These are phyloP conservation scores for Penicillium sp. DNA, from an alignment of 2,329 filamentous ascomycete genomes.

Conservation along the genomic window DNA sequence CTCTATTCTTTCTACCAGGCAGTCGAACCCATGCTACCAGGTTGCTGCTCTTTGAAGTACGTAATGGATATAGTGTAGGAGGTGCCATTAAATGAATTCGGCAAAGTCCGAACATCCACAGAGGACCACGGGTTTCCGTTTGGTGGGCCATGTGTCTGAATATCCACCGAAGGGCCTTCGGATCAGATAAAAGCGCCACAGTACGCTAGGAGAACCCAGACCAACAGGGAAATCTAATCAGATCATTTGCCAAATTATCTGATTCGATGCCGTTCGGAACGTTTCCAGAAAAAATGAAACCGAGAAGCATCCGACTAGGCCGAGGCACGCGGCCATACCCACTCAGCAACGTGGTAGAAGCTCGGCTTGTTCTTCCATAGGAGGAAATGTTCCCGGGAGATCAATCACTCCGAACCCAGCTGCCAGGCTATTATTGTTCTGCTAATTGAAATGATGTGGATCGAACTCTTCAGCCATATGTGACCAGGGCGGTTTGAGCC, in stretches of 20 bases:
- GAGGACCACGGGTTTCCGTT: background rate
- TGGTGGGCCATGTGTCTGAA: background rate
- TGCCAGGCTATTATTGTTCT: background rate
- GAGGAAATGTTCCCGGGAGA: background rate
- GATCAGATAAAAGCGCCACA: constrained; percentile 10
- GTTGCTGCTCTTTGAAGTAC: background rate
- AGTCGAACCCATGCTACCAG: background rate
- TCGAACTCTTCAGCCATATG: background rate
- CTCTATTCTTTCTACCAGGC: background rate
- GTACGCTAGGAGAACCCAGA: background rate
- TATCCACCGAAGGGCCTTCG: background rate
- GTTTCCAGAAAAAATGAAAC: background rate
- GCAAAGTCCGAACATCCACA: background rate
- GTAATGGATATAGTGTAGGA: background rate
- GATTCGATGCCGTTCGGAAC: background rate
- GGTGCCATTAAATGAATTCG: background rate
- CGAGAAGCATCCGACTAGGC: background rate
- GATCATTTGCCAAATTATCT: background rate
- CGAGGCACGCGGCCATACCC: background rate
- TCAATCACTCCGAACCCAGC: background rate
- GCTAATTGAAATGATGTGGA: background rate
- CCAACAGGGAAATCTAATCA: constrained; percentile 1
- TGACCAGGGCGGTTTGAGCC: background rate
- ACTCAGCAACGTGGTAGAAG: background rate
- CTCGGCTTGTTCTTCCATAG: background rate